Base-by-base conservation (phyloP, 495 filamentous ascomycete species). In the Talaromyces wortmannii region DNA sequence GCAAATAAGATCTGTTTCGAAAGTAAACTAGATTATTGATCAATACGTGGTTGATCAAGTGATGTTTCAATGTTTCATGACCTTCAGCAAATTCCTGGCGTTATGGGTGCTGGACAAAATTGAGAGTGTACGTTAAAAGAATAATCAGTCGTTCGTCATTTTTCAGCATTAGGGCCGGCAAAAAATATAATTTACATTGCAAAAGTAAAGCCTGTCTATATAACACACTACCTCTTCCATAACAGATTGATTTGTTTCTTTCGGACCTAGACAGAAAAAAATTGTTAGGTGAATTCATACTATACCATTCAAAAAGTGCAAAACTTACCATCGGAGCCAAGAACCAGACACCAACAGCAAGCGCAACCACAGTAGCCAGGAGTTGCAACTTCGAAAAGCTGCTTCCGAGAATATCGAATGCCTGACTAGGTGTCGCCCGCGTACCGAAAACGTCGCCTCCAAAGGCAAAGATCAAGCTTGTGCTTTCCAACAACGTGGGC, bases 341-440 rank as follows among this genome's bases (percentile, higher is more conserved):
- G 56, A 88, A 76, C 13, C 80, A 63, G 43, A 95, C 91, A 52
- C 89, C 91, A 13, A 82, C 72, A 1, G 76, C 78, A 59, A 97
- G 75, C 43, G 86, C 92, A 32, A 86, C 72, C 45, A 99, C 89
- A 0, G 94, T 99, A 23, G 78, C 73, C 0, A 96, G 68, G 60
- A 99, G 79, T 61, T 91, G 86, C 54, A 92, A 57, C 75, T 95
- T 96, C 55, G 88, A 90, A 66, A 99, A 99, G 5, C 87, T 88
- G 72, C 92, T 95, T 33, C 90, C 92, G 1, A 99, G 75, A 15
- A 96, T 79, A 71, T 99, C 94, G 68, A 97, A 99, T 4, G 87
- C 79, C 54, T 86, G 81, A 63, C 89, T 95, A 0, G 94, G 94
- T 31, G 85, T 82, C 32, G 94, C 84, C 12, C 91, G 75, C 4